These are phyloP conservation scores for Fusarium guadeloupense DNA, from an alignment of 2,329 filamentous ascomycete species.

Conservation along the genomic window DNA sequence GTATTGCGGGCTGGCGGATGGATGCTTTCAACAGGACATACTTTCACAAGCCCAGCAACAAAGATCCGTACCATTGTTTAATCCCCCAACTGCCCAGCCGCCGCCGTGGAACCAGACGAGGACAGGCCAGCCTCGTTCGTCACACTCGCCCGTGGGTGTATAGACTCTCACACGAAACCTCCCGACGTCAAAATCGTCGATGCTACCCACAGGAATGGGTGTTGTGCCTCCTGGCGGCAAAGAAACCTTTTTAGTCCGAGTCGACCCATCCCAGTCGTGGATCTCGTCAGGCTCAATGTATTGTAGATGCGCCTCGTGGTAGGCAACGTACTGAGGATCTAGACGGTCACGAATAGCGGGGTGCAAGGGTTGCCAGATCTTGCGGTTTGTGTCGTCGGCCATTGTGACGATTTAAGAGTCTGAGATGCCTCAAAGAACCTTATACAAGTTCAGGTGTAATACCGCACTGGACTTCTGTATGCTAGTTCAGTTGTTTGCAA, in stretches of 20 bases:
- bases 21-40: background rate
- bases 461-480: background rate
- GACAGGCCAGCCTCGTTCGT: slow-evolving; percentile 47
- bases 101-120: slow-evolving; percentile 54
- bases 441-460: background rate
- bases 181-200: slow-evolving; percentile 42
- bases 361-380: slow-evolving; percentile 48
- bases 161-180: slow-evolving; percentile 47
- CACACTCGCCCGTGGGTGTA: slow-evolving; percentile 39
- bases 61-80: slow-evolving; percentile 48
- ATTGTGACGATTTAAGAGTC: background rate
- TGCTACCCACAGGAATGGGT: slow-evolving; percentile 42
- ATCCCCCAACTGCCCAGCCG: slow-evolving; percentile 51
- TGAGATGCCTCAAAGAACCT: background rate
- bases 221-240: slow-evolving; percentile 41
- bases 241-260: slow-evolving; percentile 38
- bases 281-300: slow-evolving; percentile 49
- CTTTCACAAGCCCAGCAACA: slow-evolving; percentile 46
- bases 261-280: slow-evolving; percentile 47
- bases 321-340: slow-evolving; percentile 51
- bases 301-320: slow-evolving; percentile 51
- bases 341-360: slow-evolving; percentile 44
- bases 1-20: background rate
- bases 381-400: slow-evolving; percentile 10
- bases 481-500: slow-evolving; percentile 4